These are phyloP conservation scores for Lanmaoa pseudosensibilis DNA, from an alignment of 768 basidiomycete genomes.

Conservation along the genomic window DNA sequence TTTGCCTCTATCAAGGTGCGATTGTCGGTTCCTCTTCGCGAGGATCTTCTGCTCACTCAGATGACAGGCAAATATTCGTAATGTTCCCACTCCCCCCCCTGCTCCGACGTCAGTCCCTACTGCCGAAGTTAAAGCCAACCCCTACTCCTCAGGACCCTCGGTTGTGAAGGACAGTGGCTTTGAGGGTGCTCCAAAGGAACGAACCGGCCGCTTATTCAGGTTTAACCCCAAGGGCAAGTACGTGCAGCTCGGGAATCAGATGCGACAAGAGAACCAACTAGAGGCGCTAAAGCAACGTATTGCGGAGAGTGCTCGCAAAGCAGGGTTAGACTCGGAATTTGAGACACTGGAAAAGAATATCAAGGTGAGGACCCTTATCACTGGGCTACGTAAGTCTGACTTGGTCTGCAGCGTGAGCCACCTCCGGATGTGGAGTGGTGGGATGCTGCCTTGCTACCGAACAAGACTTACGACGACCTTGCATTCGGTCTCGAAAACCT, in stretches of 20 bases:
- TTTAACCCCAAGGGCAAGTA: constrained; percentile 96
- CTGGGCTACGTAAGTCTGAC: neutral
- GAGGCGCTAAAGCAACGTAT: constrained; percentile 93
- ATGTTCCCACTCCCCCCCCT: constrained; percentile 60
- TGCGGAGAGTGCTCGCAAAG: constrained; percentile 88
- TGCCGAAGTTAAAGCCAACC: constrained; percentile 59
- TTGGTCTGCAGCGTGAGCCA: constrained; percentile 60
- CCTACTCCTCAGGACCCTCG: constrained; percentile 61
- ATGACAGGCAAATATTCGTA: constrained; percentile 74
- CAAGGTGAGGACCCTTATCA: constrained; percentile 50
- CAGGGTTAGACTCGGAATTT: constrained; percentile 90
- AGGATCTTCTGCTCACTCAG: neutral
- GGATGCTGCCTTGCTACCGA: constrained; percentile 85
- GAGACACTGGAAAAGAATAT: constrained; percentile 89
- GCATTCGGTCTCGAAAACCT: constrained; percentile 53
- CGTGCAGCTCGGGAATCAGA: constrained; percentile 66
- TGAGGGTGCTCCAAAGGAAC: constrained; percentile 73
- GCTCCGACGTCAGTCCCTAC: constrained; percentile 38
- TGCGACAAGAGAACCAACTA: constrained; percentile 73
- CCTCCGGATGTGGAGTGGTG: constrained; percentile 97
- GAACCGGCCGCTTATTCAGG: constrained; percentile 66
- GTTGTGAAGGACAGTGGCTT: constrained; percentile 60
- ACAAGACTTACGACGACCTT: constrained; percentile 77
- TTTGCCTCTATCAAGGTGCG: constrained; percentile 90
- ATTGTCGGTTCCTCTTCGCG: neutral